A percentile compares a stretch with the other conserved stretches of the same genome.
Conservation (phyloP, 495 filamentous ascomycete species). For the Neurospora pannonica region DNA sequence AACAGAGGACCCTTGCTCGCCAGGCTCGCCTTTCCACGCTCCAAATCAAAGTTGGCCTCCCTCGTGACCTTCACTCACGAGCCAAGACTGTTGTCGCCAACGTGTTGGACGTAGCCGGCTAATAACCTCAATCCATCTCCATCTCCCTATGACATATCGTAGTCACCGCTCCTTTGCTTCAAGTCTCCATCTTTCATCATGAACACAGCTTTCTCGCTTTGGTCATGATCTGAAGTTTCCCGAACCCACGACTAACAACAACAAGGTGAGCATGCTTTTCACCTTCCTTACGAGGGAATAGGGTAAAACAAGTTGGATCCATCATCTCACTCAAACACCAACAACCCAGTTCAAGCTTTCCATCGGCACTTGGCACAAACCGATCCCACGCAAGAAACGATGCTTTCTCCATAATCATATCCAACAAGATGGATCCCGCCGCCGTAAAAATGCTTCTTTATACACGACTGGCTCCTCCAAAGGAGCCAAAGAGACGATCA, state of each 20-base stretch:
- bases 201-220: neutral
- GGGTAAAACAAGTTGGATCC: neutral
- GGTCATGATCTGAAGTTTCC: neutral
- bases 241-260: neutral
- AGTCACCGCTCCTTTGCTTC: neutral
- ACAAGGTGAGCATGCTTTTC: neutral
- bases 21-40: neutral
- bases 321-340: neutral
- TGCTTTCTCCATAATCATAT: neutral
- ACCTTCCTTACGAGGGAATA: neutral
- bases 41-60: neutral
- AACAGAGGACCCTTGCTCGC: neutral
- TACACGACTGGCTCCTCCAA: slow-evolving; percentile 46
- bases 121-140: neutral
- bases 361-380: neutral
- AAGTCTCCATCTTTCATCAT: neutral
- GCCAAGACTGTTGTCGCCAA: neutral
- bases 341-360: neutral
- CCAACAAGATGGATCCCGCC: neutral
- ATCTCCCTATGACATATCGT: neutral
- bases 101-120: neutral
- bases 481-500: slow-evolving; percentile 50
- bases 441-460: slow-evolving; percentile 44
- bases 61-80: neutral
- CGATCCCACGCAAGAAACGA: neutral